Conservation (phyloP, 2,329 filamentous ascomycete species). For the Neoscytalidium dimidiatum region DNA sequence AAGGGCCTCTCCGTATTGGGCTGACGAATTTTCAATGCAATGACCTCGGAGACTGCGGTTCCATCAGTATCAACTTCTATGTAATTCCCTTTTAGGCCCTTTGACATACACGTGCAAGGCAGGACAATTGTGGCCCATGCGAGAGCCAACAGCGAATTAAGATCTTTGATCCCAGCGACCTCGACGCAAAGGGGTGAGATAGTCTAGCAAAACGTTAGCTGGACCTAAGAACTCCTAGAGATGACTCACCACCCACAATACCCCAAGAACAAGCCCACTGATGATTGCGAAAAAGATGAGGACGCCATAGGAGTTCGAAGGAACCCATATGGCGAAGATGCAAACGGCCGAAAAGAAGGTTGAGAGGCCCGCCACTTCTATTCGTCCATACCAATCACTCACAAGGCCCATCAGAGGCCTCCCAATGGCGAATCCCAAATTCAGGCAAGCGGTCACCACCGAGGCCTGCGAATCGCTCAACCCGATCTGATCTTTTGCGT, state of each 20-base stretch:
- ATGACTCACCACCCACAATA: conserved; percentile 48
- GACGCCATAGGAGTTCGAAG: conserved; percentile 44
- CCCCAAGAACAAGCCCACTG: conserved; percentile 47
- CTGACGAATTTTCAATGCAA: conserved; percentile 42
- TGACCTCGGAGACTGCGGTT: conserved; percentile 39
- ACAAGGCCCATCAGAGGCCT: conserved; percentile 47
- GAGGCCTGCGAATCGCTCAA: conserved; percentile 43
- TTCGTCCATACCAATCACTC: conserved; percentile 49
- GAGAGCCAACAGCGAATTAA: conserved; percentile 43
- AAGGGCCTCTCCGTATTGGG: conserved; percentile 30
- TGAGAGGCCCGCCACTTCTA: conserved; percentile 43
- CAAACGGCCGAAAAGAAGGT: conserved; percentile 35
- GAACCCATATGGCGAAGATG: conserved; percentile 50
- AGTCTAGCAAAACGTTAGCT: conserved; percentile 27
- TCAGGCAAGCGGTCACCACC: conserved; percentile 46
- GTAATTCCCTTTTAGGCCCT: background rate
- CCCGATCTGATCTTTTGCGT: conserved; percentile 45
- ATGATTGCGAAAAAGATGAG: conserved; percentile 47
- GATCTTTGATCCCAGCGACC: conserved; percentile 42
- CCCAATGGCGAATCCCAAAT: conserved; percentile 51
- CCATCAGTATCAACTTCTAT: background rate
- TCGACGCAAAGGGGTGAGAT: conserved; percentile 44
- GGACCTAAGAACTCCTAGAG: background rate
- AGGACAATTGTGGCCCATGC: conserved; percentile 40
- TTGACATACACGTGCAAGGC: conserved; percentile 36